Base-by-base conservation (phyloP, 164 flowering plant species). In the Stephania yunnanensis region DNA sequence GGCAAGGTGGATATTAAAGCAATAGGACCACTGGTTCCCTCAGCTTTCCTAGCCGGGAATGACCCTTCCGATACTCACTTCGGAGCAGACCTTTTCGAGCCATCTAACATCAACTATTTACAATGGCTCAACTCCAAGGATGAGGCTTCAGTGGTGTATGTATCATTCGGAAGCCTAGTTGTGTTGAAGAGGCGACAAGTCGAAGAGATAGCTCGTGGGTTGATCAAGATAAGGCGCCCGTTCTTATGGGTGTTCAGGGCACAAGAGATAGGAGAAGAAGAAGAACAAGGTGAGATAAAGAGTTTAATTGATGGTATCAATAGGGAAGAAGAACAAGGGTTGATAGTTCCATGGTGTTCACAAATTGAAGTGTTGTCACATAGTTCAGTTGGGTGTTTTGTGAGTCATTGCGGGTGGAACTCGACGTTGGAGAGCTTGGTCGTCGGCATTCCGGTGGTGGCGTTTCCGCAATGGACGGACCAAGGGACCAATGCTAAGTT, bases 391-490 rank as follows among this genome's bases (percentile, higher is more conserved):
- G 90, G 88, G 0, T 91, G 93, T 70, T 88, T 88, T 58, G 76
- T 91, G 74, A 87, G 90, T 10, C 95, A 91, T 52, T 85, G 90
- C 67, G 95, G 95, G 20, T 91, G 95, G 95, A 91, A 91, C 66
- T 91, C 95, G 58, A 83, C 87, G 0, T 2, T 81, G 65, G 95
- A 91, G 77, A 79, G 89, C 31, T 11, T 91, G 44, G 80, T 50
- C 1, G 68, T 73, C 0, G 95, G 95, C 2, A 86, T 89, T 5
- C 93, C 92, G 5, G 53, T 88, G 76, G 85, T 91, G 52, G 87
- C 75, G 4, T 74, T 77, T 61, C 96, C 96, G 4, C 85, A 81
- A 29, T 87, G 82, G 80, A 19, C 86, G 0, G 96, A 91, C 42
- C 96, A 91, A 30, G 17, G 68, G 13, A 86, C 88, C 3, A 89